Evolutionary conservation across 805 yeast genomes (phyloP).

Genomic region (Lipomyces sp.): DNA sequence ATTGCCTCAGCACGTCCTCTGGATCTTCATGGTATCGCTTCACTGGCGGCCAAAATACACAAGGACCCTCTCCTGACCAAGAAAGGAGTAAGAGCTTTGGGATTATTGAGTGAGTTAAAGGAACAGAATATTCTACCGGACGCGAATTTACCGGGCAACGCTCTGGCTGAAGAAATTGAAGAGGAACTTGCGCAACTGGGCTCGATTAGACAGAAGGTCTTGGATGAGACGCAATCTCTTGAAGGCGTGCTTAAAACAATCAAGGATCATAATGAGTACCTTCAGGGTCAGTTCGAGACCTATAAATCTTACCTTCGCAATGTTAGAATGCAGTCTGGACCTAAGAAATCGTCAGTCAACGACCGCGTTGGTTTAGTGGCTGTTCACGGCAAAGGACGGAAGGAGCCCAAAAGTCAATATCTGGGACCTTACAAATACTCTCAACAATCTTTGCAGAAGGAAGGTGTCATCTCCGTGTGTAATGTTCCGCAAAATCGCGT

Average conservation of each 20-base stretch:
- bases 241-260: constrained; percentile 44
- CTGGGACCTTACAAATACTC: constrained; percentile 40
- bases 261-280: constrained; percentile 47
- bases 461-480: constrained; percentile 42
- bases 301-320: constrained; percentile 47
- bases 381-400: constrained; percentile 20
- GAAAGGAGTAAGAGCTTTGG: constrained; percentile 45
- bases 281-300: constrained; percentile 46
- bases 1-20: constrained; percentile 40
- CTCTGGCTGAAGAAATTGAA: constrained; percentile 45
- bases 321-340: constrained; percentile 45
- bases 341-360: constrained; percentile 38
- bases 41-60: constrained; percentile 42
- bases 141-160: constrained; percentile 21
- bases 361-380: constrained; percentile 29
- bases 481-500: constrained; percentile 40
- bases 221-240: constrained; percentile 43
- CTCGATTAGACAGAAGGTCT: constrained; percentile 43
- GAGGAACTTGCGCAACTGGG: constrained; percentile 46
- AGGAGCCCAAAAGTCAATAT: constrained; percentile 30
- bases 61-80: constrained; percentile 43
- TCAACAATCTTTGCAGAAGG: constrained; percentile 40
- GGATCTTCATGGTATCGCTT: constrained; percentile 43
- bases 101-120: constrained; percentile 42
- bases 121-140: constrained; percentile 15